Conservation (phyloP, 2,329 filamentous ascomycete genomes). For the Pseudogymnoascus sp. region DNA sequence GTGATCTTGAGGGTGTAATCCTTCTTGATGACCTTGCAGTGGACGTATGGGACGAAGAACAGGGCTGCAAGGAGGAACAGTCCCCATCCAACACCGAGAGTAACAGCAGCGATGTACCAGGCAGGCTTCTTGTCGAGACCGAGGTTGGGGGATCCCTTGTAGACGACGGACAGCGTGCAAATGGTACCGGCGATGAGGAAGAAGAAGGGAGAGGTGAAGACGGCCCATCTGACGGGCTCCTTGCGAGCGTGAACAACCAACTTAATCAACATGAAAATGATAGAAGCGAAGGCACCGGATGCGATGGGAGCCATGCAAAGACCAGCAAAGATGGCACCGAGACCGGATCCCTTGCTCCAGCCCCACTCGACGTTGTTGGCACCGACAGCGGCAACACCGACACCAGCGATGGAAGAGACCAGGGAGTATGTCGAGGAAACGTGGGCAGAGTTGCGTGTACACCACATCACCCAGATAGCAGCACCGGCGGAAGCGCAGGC, state of each 20-base stretch:
- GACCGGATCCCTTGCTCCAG: conserved; percentile 59
- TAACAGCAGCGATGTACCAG: conserved; percentile 60
- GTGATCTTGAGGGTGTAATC: conserved; percentile 58
- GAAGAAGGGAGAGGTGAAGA: conserved; percentile 66
- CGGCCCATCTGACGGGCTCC: conserved; percentile 64
- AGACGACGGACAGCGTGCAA: conserved; percentile 69
- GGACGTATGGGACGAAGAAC: conserved; percentile 67
- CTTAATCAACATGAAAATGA: conserved; percentile 69
- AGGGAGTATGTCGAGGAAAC: conserved; percentile 67
- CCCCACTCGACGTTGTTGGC: conserved; percentile 57
- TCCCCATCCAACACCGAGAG: conserved; percentile 54
- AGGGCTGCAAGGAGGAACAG: conserved; percentile 51
- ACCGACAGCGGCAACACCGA: conserved; percentile 59
- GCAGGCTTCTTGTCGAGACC: conserved; percentile 56
- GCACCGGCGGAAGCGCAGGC: conserved; percentile 56
- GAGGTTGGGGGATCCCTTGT: conserved; percentile 68
- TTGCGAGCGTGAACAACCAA: conserved; percentile 58
- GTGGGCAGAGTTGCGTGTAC: conserved; percentile 63
- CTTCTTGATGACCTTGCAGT: conserved; percentile 59
- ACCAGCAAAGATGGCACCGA: conserved; percentile 64
- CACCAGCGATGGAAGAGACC: conserved; percentile 59
- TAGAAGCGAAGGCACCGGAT: conserved; percentile 54
- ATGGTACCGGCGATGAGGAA: conserved; percentile 69
- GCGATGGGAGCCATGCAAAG: conserved; percentile 63
- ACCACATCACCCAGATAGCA: conserved; percentile 73